Evolutionary conservation across 148 eudicot genomes (phyloP), one percentile per base, ranked within the genome.

Genomic region (Chenopodium formosanum): DNA sequence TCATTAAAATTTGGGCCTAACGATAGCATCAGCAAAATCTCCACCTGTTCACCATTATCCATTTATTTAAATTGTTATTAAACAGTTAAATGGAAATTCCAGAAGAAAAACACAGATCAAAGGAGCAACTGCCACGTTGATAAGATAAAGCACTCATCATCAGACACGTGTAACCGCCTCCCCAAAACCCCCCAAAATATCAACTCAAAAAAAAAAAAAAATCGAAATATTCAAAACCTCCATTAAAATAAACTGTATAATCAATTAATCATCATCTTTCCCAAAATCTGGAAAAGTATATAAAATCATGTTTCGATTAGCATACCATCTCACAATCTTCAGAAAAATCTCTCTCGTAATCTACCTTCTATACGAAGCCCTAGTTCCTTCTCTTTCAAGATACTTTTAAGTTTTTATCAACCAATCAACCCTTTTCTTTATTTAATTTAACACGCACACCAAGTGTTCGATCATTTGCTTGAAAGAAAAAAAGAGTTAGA

Each of bases 241-340:
- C 60, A 73, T 11, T 20, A 74, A 73, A 9, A 23, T 6, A 9
- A 44, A 44, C 53, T 14, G 4, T 8, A 68, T 9, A 25, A 9
- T 27, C 29, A 27, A 27, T 27, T 27, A 27, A 27, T 8, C 40
- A 4, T 69, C 72, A 68, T 31, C 9, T 25, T 32, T 6, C 2
- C 19, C 0, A 14, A 69, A 40, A 6, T 40, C 44, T 40, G 44
- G 0, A 40, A 40, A 40, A 40, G 0, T 4, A 46, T 73, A 70
- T 48, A 77, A 75, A 63, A 20, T 47, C 77, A 86, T 86, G 89
- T 29, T 86, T 0, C 71, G 86, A 13, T 11, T 86, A 79, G 73
- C 81, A 12, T 47, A 81, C 25, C 76, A 73, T 70, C 78, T 86
- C 14, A 72, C 46, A 2, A 71, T 81, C 44, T 14, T 67, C 17